Evolutionary conservation across 768 basidiomycete species (phyloP).

Genomic region (Russula emetica): DNA sequence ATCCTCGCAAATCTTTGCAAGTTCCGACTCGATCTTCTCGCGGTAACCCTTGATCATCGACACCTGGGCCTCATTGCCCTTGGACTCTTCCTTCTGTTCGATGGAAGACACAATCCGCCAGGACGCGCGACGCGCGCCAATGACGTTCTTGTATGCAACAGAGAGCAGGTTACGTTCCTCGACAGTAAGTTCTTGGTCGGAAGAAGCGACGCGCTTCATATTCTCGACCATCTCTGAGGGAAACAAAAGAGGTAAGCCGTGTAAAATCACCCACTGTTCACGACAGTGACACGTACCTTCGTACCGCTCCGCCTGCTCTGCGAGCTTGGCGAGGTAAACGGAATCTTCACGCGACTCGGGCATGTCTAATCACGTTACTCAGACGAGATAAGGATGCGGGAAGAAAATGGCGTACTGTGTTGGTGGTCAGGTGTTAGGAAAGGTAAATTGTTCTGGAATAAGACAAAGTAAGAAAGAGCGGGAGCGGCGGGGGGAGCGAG

Average conservation of each 20-base stretch:
- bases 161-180: constrained; percentile 90
- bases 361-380: constrained; percentile 48
- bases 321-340: constrained; percentile 99
- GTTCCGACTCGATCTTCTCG: constrained; percentile 95
- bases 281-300: constrained; percentile 57
- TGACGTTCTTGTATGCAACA: constrained; percentile 99
- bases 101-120: constrained; percentile 99
- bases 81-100: constrained; percentile 98
- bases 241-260: constrained; percentile 24
- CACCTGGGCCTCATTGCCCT: constrained; percentile 95
- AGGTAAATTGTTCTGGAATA: constrained; percentile 21
- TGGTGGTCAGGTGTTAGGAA: constrained; percentile 29
- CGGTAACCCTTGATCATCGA: constrained; percentile 97
- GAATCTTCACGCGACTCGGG: constrained; percentile 88
- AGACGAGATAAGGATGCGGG: constrained; percentile 9
- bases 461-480: constrained; percentile 22
- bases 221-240: constrained; percentile 91
- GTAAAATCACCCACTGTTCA: constrained; percentile 12
- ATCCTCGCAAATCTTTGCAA: constrained; percentile 98
- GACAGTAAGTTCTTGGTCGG: constrained; percentile 96
- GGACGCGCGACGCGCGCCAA: constrained; percentile 95
- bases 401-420: constrained; percentile 16
- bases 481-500: constrained; percentile 6
- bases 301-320: constrained; percentile 99
- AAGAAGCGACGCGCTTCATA: constrained; percentile 98